Conservation (phyloP, 768 basidiomycete species). For the Boletus reticuloceps region DNA sequence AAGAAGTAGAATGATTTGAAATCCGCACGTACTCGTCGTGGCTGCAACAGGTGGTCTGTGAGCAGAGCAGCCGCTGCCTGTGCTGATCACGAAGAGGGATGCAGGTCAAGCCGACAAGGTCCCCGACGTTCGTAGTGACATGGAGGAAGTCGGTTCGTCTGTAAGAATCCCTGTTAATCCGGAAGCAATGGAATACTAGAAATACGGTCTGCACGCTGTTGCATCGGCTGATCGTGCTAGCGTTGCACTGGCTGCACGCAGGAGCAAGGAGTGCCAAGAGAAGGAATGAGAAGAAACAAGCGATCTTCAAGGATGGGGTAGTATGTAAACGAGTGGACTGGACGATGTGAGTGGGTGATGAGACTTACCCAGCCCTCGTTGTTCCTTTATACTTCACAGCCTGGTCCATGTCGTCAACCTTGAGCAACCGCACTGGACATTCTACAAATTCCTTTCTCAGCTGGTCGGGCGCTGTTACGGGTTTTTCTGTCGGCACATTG, state of each 20-base stretch:
- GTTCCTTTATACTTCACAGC: background rate
- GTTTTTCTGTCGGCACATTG: too few relatives aligned
- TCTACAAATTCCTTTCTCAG: conserved; percentile 3
- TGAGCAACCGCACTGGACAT: background rate
- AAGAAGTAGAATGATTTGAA: too few relatives aligned
- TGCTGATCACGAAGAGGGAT: background rate
- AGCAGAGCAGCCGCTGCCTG: too few relatives aligned
- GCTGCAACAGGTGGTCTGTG: too few relatives aligned
- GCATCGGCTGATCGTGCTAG: conserved; percentile 11
- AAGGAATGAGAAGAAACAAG: conserved; percentile 12
- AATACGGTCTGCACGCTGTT: too few relatives aligned
- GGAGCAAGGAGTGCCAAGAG: too few relatives aligned
- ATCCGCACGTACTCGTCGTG: conserved; percentile 2
- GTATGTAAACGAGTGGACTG: background rate
- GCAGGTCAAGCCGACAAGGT: conserved; percentile 9
- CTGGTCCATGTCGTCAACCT: background rate
- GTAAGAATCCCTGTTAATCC: background rate
- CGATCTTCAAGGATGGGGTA: conserved; percentile 1
- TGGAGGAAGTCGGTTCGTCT: background rate
- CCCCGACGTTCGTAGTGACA: background rate
- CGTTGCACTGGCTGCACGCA: too few relatives aligned
- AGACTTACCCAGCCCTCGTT: background rate
- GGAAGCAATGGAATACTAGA: background rate
- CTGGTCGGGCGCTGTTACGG: background rate
- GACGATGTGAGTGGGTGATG: background rate